Conservation (phyloP, 2,329 filamentous ascomycete species). For the Epicoccum sorghinum region DNA sequence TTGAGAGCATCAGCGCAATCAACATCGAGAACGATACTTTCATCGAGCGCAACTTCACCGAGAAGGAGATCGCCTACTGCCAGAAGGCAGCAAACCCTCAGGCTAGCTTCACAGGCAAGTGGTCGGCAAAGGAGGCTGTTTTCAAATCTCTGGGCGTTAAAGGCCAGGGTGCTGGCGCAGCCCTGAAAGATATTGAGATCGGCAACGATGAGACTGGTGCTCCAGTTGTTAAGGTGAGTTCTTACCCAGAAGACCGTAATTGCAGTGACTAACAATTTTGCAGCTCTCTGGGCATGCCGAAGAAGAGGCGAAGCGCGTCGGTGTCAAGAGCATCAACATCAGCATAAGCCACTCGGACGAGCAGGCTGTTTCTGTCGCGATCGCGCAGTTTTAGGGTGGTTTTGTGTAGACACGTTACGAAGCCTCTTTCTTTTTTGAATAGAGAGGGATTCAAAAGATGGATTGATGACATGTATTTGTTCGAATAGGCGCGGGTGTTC, state of each 20-base stretch:
- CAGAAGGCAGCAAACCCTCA: conserved; percentile 77
- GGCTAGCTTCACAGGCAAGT: conserved; percentile 91
- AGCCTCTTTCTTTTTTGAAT: neutral
- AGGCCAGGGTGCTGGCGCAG: conserved; percentile 85
- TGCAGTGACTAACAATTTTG: conserved; percentile 19
- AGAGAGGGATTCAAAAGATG: neutral
- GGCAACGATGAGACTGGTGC: conserved; percentile 79
- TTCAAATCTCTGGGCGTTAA: conserved; percentile 94
- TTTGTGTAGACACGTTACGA: neutral
- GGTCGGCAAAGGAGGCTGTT: conserved; percentile 97
- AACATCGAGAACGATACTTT: conserved; percentile 96
- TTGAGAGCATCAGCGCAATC: conserved; percentile 85
- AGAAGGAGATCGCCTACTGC: conserved; percentile 85
- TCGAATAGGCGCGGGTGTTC: conserved; percentile 7
- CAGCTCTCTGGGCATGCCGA: conserved; percentile 88
- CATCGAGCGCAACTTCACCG: conserved; percentile 91
- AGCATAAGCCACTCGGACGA: conserved; percentile 95
- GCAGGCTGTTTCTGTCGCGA: conserved; percentile 93
- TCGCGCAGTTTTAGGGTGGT: conserved; percentile 71
- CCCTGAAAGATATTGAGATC: conserved; percentile 95
- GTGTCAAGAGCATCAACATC: conserved; percentile 86
- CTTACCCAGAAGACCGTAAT: neutral
- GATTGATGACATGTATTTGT: conserved; percentile 3
- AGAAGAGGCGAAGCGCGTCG: conserved; percentile 80
- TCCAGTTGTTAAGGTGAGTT: conserved; percentile 81